Conservation (phyloP, 1,139 yeast species). For the Suhomyces coccinellae region DNA sequence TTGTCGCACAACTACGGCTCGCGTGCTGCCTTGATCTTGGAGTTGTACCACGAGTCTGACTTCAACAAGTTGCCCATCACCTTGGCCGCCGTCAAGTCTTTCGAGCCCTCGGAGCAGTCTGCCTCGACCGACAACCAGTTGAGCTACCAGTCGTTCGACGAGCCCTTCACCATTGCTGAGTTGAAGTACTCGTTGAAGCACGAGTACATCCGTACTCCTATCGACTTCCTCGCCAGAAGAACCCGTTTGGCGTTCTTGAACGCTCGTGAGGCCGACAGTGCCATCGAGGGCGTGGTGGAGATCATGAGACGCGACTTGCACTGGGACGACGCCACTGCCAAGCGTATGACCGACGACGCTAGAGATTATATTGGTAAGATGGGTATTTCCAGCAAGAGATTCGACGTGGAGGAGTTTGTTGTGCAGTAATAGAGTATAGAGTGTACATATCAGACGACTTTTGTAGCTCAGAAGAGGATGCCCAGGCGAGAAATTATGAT, state of each 20-base stretch:
- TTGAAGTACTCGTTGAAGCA: constrained; percentile 76
- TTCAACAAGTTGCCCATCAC: constrained; percentile 62
- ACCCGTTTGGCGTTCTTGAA: constrained; percentile 91
- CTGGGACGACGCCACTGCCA: constrained; percentile 68
- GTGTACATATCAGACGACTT: constrained; percentile 2
- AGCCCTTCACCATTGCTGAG: constrained; percentile 93
- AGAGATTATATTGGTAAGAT: constrained; percentile 60
- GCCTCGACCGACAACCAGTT: constrained; percentile 38
- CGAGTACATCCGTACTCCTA: constrained; percentile 86
- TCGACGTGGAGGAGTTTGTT: constrained; percentile 34
- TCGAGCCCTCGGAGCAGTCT: constrained; percentile 35
- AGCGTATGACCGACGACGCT: constrained; percentile 55
- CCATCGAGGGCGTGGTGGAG: constrained; percentile 84
- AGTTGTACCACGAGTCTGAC: constrained; percentile 54
- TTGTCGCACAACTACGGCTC: constrained; percentile 88
- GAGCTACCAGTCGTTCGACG: constrained; percentile 59
- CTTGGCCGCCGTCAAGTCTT: constrained; percentile 47
- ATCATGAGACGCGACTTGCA: constrained; percentile 77
- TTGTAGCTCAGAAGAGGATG: no score
- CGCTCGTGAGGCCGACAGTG: constrained; percentile 77
- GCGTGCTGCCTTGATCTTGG: constrained; percentile 79
- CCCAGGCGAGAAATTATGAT: no score
- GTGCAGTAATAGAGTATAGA: constrained; percentile 16
- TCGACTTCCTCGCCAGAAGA: constrained; percentile 91
- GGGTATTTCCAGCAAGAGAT: constrained; percentile 46